These are phyloP conservation scores for Candida cerambycidarum DNA, from an alignment of 805 yeast species.

Conservation along the genomic window DNA sequence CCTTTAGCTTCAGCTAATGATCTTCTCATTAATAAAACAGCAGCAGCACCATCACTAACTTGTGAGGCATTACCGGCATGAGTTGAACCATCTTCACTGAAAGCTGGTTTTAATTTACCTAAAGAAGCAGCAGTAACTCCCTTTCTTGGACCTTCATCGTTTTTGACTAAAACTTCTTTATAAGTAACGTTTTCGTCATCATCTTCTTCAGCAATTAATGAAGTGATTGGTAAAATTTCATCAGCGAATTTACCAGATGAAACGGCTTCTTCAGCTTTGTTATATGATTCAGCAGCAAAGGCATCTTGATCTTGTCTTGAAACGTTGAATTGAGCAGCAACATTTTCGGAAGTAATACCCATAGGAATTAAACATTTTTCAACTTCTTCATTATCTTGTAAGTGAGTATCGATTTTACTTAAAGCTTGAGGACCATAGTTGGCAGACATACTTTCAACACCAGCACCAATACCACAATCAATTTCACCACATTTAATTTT, in stretches of 20 bases:
- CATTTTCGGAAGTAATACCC: conserved; percentile 95
- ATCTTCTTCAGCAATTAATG: conserved; percentile 55
- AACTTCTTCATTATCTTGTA: conserved; percentile 38
- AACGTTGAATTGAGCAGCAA: conserved; percentile 65
- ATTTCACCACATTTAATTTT: conserved; percentile 87
- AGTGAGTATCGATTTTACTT: conserved; percentile 43
- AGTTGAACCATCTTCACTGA: conserved; percentile 78
- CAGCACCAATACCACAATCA: conserved; percentile 86
- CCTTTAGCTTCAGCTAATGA: conserved; percentile 75
- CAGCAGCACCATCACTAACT: conserved; percentile 95
- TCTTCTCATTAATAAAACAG: conserved; percentile 80
- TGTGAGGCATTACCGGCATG: conserved; percentile 98
- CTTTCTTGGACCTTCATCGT: conserved; percentile 88
- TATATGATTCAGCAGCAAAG: conserved; percentile 85
- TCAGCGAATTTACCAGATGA: conserved; percentile 73
- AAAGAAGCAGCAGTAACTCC: conserved; percentile 80
- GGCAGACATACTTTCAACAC: conserved; percentile 92
- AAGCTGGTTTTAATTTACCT: conserved; percentile 80
- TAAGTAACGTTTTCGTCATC: conserved; percentile 55
- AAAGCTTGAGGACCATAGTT: conserved; percentile 81
- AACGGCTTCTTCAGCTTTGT: conserved; percentile 79
- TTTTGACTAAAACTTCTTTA: conserved; percentile 47
- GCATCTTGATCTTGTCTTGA: conserved; percentile 76
- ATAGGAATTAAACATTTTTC: conserved; percentile 84
- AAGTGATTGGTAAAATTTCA: conserved; percentile 81